Conservation (phyloP, 2,329 filamentous ascomycete genomes). For the Fusarium algeriense region DNA sequence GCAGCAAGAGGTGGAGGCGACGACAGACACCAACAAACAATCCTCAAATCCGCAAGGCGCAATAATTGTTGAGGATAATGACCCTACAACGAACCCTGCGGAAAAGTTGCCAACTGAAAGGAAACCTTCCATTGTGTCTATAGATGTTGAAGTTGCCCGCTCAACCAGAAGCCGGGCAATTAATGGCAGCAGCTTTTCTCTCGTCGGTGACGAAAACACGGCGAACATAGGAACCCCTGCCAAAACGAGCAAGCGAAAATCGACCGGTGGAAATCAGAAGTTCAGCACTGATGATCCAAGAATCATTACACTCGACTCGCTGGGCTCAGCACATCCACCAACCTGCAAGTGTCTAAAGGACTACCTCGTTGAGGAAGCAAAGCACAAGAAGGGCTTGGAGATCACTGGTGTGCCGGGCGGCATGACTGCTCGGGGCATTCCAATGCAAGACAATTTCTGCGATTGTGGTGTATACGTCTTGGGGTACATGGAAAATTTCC, state of each 20-base stretch:
- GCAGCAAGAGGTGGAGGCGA: slow-evolving; percentile 21
- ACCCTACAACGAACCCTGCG: slow-evolving; percentile 15
- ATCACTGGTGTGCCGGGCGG: slow-evolving; percentile 56
- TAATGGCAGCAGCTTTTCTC: slow-evolving; percentile 4
- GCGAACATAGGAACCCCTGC: neutral
- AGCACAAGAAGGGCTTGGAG: slow-evolving; percentile 65
- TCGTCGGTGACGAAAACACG: slow-evolving; percentile 3
- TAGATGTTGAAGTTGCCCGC: slow-evolving; percentile 38
- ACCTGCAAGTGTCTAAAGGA: slow-evolving; percentile 78
- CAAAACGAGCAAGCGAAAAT: slow-evolving; percentile 32
- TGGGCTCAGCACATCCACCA: slow-evolving; percentile 72
- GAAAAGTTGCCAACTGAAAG: slow-evolving; percentile 34
- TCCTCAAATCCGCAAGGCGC: slow-evolving; percentile 11
- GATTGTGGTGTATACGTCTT: slow-evolving; percentile 93
- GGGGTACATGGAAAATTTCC: slow-evolving; percentile 85
- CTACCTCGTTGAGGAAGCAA: slow-evolving; percentile 81
- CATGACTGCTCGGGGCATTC: slow-evolving; percentile 80
- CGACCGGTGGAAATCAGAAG: slow-evolving; percentile 39
- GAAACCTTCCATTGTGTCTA: slow-evolving; percentile 41
- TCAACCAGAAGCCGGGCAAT: slow-evolving; percentile 12
- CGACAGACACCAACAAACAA: slow-evolving; percentile 16
- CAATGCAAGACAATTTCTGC: slow-evolving; percentile 83
- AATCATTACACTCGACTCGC: slow-evolving; percentile 90
- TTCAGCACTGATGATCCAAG: slow-evolving; percentile 67
- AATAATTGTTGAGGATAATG: slow-evolving; percentile 32